Evolutionary conservation across 2,329 filamentous ascomycete species (phyloP).

Genomic region (Colletotrichum destructivum): DNA sequence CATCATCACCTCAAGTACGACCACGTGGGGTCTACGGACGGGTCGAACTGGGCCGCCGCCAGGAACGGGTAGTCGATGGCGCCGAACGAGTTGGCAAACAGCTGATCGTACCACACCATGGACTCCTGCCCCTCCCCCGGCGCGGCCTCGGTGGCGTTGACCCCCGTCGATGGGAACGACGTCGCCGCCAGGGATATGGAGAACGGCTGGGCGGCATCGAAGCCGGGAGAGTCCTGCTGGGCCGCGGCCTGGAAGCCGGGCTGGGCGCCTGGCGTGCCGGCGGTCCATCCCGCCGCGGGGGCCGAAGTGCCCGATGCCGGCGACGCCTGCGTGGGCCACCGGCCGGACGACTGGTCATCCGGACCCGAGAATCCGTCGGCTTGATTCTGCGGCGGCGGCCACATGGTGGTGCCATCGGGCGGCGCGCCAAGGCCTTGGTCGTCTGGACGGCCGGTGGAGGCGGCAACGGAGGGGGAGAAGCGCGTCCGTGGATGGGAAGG

Average conservation of each 20-base stretch:
- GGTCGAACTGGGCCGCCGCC: conserved; percentile 51
- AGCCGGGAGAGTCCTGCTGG: conserved; percentile 23
- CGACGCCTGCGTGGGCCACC: conserved; percentile 15
- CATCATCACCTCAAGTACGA: conserved; percentile 45
- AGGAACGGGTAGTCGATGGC: conserved; percentile 53
- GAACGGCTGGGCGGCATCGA: conserved; percentile 17
- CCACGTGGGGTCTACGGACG: conserved; percentile 52
- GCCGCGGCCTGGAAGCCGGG: conserved; percentile 3
- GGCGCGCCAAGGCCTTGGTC: not conserved
- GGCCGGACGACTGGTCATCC: not conserved
- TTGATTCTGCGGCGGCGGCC: conserved; percentile 14
- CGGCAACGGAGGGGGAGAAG: conserved; percentile 26
- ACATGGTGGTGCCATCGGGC: not conserved
- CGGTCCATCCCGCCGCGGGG: conserved; percentile 8
- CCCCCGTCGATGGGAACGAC: conserved; percentile 7
- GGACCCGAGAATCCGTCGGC: not conserved
- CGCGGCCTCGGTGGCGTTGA: not conserved
- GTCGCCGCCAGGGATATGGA: not conserved
- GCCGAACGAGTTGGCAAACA: conserved; percentile 53
- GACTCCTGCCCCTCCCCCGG: conserved; percentile 51
- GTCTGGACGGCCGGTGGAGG: conserved; percentile 19
- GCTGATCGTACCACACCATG: conserved; percentile 54
- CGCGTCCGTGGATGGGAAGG: conserved; percentile 1
- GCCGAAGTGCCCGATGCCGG: conserved; percentile 8
- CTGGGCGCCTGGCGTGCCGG: conserved; percentile 21